These are phyloP conservation scores for Linnemannia zychae DNA, from an alignment of 192 early-diverging fungal species.

Conservation along the genomic window DNA sequence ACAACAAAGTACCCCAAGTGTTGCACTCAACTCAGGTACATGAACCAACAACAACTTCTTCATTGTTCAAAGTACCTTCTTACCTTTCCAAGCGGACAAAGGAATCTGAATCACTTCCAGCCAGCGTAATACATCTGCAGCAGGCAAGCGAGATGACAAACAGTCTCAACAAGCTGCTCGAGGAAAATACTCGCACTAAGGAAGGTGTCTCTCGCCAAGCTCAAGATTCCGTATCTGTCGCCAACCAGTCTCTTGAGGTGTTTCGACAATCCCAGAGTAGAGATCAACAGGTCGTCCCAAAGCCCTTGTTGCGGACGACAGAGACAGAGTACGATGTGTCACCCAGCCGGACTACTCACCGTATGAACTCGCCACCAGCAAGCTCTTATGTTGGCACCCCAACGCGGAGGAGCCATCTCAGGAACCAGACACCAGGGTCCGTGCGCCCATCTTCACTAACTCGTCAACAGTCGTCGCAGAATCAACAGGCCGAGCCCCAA, in stretches of 20 bases:
- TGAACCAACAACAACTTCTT: not conserved
- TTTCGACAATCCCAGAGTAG: slow-evolving; percentile 17
- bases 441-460: not conserved
- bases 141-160: slow-evolving; percentile 9
- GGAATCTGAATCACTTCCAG: not conserved
- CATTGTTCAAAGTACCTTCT: slow-evolving; percentile 18
- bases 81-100: not conserved
- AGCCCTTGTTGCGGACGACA: slow-evolving; percentile 32
- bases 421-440: not conserved
- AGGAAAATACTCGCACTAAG: not conserved
- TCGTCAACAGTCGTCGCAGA: not conserved
- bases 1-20: not conserved
- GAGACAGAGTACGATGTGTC: slow-evolving; percentile 50
- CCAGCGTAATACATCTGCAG: slow-evolving; percentile 8
- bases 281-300: not conserved
- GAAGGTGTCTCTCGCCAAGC: slow-evolving; percentile 9
- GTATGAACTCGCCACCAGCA: slow-evolving; percentile 20
- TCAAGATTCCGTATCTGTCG: not conserved
- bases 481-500: not conserved
- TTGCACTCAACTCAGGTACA: not conserved
- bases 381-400: slow-evolving; percentile 27
- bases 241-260: slow-evolving; percentile 13
- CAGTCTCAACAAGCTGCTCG: slow-evolving; percentile 1
- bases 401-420: not conserved
- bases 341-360: slow-evolving; percentile 14